phyloP scores from a whole-genome alignment of 371 early-diverging fungal species.

The Lichtheimia corymbifera region DNA sequence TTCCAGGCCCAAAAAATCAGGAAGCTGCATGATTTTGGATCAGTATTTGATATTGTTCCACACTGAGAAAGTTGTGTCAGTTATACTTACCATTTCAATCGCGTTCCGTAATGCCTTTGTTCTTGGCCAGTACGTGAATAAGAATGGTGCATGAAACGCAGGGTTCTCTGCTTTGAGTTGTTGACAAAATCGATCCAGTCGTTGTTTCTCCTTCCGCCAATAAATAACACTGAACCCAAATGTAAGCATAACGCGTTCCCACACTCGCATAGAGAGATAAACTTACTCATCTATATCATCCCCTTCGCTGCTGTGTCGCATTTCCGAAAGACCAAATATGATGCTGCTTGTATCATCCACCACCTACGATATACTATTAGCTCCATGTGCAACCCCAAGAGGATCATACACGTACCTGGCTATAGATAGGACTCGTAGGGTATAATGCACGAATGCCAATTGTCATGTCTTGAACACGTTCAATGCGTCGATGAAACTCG shows the following conservation, averaged over 20 bases:
- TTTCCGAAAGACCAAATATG: slow-evolving; percentile 35
- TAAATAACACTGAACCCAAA: slow-evolving; percentile 13
- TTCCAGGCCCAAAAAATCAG: slow-evolving; percentile 17
- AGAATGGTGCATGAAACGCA: slow-evolving; percentile 22
- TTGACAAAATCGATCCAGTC: slow-evolving; percentile 20
- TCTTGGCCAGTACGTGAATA: slow-evolving; percentile 38
- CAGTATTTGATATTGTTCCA: too few species aligned
- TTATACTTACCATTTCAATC: slow-evolving; percentile 20
- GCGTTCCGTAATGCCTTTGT: slow-evolving; percentile 7
- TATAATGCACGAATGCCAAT: slow-evolving; percentile 23
- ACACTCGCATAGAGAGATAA: background rate
- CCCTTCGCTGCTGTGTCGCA: background rate
- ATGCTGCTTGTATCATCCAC: slow-evolving; percentile 31
- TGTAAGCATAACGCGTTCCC: too few species aligned
- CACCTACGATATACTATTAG: background rate
- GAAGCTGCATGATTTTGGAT: slow-evolving; percentile 21
- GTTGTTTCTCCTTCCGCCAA: slow-evolving; percentile 24
- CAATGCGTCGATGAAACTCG: slow-evolving; percentile 14
- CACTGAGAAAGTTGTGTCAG: background rate
- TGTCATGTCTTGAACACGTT: slow-evolving; percentile 14
- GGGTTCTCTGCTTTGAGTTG: slow-evolving; percentile 21
- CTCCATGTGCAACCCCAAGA: background rate
- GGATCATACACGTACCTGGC: slow-evolving; percentile 14
- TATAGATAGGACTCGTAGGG: slow-evolving; percentile 3
- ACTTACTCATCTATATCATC: slow-evolving; percentile 1